Conservation (phyloP, 1,284 basidiomycete genomes). For the Nidula niveotomentosa region DNA sequence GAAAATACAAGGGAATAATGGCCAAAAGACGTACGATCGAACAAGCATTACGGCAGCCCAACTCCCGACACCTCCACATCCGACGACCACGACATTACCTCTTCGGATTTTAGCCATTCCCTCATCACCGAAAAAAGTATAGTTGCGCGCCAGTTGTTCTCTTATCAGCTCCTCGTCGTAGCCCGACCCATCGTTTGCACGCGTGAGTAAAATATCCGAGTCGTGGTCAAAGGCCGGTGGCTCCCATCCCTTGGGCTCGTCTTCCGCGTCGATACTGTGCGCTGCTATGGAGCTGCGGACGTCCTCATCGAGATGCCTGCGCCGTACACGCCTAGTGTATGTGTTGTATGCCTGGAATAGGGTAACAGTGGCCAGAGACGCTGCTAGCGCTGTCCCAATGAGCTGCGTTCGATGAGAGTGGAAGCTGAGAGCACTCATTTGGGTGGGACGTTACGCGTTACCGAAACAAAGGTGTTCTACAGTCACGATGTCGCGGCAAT, state of each 20-base stretch:
- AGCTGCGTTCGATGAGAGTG: slow-evolving; percentile 51
- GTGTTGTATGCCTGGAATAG: slow-evolving; percentile 56
- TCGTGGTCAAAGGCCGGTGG: background rate
- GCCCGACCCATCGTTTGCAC: slow-evolving; percentile 11
- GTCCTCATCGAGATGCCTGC: slow-evolving; percentile 57
- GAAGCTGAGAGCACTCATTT: slow-evolving; percentile 18
- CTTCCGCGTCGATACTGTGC: slow-evolving; percentile 10
- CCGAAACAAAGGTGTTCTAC: no score
- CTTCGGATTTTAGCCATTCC: slow-evolving; percentile 81
- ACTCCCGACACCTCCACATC: slow-evolving; percentile 95
- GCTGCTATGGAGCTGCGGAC: slow-evolving; percentile 49
- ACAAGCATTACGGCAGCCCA: slow-evolving; percentile 96
- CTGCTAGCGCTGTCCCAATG: slow-evolving; percentile 57
- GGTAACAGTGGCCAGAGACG: slow-evolving; percentile 59
- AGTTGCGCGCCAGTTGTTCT: slow-evolving; percentile 92
- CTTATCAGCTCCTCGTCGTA: slow-evolving; percentile 79
- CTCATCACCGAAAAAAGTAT: slow-evolving; percentile 92
- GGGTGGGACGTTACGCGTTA: no score
- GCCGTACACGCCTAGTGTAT: slow-evolving; percentile 44
- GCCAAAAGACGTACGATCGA: slow-evolving; percentile 61
- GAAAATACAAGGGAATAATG: background rate
- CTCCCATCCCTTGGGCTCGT: background rate
- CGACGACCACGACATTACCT: slow-evolving; percentile 85
- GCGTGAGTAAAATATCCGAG: slow-evolving; percentile 3
- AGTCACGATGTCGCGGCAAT: no score